Conservation (phyloP, 2,329 filamentous ascomycete genomes). For the Alternaria angustiovoidea region DNA sequence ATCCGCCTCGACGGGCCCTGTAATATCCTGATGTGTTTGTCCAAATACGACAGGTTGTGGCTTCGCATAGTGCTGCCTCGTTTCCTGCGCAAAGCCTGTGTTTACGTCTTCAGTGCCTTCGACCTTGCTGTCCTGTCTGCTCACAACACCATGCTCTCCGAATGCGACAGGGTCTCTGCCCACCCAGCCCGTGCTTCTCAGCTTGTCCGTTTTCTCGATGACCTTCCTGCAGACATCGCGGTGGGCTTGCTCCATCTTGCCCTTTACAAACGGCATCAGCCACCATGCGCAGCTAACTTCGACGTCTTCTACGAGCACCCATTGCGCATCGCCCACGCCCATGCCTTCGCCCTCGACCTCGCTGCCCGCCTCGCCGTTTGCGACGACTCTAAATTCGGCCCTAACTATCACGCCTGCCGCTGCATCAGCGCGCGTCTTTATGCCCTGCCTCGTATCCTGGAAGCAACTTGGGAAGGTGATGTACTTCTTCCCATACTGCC, state of each 20-base stretch:
- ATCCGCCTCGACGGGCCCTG: slow-evolving; percentile 18
- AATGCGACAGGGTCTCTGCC: not conserved
- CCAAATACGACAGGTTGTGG: slow-evolving; percentile 8
- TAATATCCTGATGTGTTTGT: not conserved
- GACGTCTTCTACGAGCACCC: slow-evolving; percentile 48
- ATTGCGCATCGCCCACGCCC: slow-evolving; percentile 43
- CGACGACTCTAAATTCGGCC: slow-evolving; percentile 44
- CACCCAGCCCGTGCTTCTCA: slow-evolving; percentile 15
- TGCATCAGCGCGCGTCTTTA: slow-evolving; percentile 45
- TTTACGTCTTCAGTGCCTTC: slow-evolving; percentile 16
- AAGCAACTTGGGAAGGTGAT: slow-evolving; percentile 44
- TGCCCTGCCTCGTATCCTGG: slow-evolving; percentile 43
- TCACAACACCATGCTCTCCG: not conserved
- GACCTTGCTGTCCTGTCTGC: slow-evolving; percentile 22
- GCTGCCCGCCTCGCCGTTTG: slow-evolving; percentile 29
- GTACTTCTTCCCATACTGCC: slow-evolving; percentile 41
- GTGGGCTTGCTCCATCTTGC: slow-evolving; percentile 46
- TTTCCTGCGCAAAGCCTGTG: slow-evolving; percentile 10
- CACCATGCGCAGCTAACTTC: slow-evolving; percentile 45
- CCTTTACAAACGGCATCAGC: slow-evolving; percentile 48
- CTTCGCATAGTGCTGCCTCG: slow-evolving; percentile 5
- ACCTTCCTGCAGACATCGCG: slow-evolving; percentile 45
- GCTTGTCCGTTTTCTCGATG: slow-evolving; percentile 42
- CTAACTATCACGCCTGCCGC: slow-evolving; percentile 39
- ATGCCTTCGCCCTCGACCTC: slow-evolving; percentile 45